phyloP scores from a whole-genome alignment of 371 early-diverging fungal species.

The Rhizopus arrhizus region DNA sequence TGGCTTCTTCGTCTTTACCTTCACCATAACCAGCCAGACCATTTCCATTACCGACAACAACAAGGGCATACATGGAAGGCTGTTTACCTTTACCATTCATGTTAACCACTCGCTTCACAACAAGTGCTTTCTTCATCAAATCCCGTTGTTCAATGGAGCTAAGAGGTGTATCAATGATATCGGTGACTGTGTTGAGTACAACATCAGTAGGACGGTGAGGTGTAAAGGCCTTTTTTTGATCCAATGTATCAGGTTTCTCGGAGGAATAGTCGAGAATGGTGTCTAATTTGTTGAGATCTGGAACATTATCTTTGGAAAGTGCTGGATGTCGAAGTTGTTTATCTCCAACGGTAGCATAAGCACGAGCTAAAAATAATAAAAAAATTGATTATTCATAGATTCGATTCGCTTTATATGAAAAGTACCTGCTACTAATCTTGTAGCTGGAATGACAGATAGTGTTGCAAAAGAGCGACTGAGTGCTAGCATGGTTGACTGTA shows the following conservation, averaged over 20 bases:
- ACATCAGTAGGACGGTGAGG: constrained; percentile 46
- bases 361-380: constrained; percentile 16
- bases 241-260: constrained; percentile 29
- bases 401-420: neutral
- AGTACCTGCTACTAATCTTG: constrained; percentile 22
- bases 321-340: constrained; percentile 32
- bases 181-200: constrained; percentile 42
- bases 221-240: constrained; percentile 41
- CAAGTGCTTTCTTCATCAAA: constrained; percentile 73
- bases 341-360: constrained; percentile 34
- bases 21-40: constrained; percentile 96
- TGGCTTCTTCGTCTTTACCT: constrained; percentile 84
- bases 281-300: constrained; percentile 49
- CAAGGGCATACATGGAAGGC: constrained; percentile 86
- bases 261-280: constrained; percentile 45
- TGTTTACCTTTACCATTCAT: constrained; percentile 87
- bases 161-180: constrained; percentile 48
- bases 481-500: constrained; percentile 27
- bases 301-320: constrained; percentile 31
- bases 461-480: constrained; percentile 36
- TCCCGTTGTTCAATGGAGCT: constrained; percentile 31
- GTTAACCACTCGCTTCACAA: constrained; percentile 80
- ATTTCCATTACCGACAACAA: constrained; percentile 93
- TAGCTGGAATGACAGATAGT: constrained; percentile 23
- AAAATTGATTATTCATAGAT: neutral